Evolutionary conservation across 768 basidiomycete genomes (phyloP).

Genomic region (Leccinum boreale): DNA sequence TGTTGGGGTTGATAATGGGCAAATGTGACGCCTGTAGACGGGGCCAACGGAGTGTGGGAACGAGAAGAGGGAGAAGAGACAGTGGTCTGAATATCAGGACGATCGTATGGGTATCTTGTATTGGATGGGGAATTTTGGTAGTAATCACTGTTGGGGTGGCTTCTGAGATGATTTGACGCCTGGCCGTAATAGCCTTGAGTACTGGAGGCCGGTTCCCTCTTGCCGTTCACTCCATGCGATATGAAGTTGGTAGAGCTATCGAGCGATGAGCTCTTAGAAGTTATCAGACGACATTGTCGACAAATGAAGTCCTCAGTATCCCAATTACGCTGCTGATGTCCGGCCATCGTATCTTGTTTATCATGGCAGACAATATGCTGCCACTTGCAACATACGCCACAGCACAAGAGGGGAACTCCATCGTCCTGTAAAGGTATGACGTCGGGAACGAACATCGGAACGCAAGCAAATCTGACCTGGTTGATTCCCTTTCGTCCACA

Average conservation of each 20-base stretch:
- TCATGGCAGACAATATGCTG: constrained; percentile 90
- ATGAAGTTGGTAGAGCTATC: constrained; percentile 3
- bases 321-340: constrained; percentile 77
- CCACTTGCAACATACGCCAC: constrained; percentile 81
- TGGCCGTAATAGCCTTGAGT: constrained; percentile 12
- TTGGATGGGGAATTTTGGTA: constrained; percentile 13
- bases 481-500: constrained; percentile 73
- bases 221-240: constrained; percentile 6
- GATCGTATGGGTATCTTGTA: constrained; percentile 25
- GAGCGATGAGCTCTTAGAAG: constrained; percentile 9
- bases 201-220: constrained; percentile 10
- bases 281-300: constrained; percentile 44
- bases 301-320: constrained; percentile 82
- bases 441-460: constrained; percentile 1
- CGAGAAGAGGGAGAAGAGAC: constrained; percentile 15
- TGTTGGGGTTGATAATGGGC: constrained; percentile 38
- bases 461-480: constrained; percentile 45
- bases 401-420: constrained; percentile 74
- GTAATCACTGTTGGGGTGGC: constrained; percentile 13
- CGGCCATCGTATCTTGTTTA: constrained; percentile 56
- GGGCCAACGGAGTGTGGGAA: constrained; percentile 18
- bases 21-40: constrained; percentile 30
- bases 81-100: constrained; percentile 15
- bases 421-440: constrained; percentile 57
- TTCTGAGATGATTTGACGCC: constrained; percentile 16